Evolutionary conservation across 2,329 filamentous ascomycete genomes (phyloP), one percentile per base, ranked within the genome.

Genomic region (Cylindrodendrum hubeiense): DNA sequence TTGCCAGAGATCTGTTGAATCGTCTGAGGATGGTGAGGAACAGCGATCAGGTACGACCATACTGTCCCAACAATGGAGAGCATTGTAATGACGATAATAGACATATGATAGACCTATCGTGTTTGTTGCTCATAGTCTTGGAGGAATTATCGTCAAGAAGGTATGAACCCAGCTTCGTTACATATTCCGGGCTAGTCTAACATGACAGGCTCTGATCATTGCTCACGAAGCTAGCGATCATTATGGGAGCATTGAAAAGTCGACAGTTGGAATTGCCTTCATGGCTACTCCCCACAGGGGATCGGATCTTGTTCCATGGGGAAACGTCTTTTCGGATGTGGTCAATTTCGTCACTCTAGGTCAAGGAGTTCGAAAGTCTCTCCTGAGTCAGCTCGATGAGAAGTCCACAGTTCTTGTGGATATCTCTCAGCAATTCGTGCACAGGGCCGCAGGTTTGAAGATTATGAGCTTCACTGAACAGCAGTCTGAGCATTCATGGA

Each of bases 101-200:
- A n/a, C 37, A 39, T 8, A 39, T n/a, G 37, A 39, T 8, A 39
- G 37, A n/a, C 37, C 37, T n/a, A n/a, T 39, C n/a, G 37, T 39
- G 9, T 39, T 39, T 6, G 9, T 39, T n/a, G 37, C 37, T n/a
- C 37, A 39, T 8, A 39, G 59, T 1, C 59, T 69, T 0, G 66
- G 67, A 0, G 67, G 67, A 0, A 49, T 69, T 5, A n/a, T 39
- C 8, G 37, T 39, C 15, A 39, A 39, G 37, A 39, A 39, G 17
- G 37, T 39, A 39, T 39, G 6, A 4, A 19, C 15, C 15, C 37
- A 6, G 15, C 34, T 8, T 37, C 17, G 12, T 37, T n/a, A 15
- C 34, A 34, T 10, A 10, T 39, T n/a, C 15, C 8, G 37, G n/a
- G 6, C 3, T 17, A 19, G 3, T 8, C 9, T 39, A n/a, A 39